A percentile compares a stretch with the other conserved stretches of the same genome.
Evolutionary conservation across 2,329 filamentous ascomycete genomes (phyloP).

Genomic region (Calonectria crousiana): DNA sequence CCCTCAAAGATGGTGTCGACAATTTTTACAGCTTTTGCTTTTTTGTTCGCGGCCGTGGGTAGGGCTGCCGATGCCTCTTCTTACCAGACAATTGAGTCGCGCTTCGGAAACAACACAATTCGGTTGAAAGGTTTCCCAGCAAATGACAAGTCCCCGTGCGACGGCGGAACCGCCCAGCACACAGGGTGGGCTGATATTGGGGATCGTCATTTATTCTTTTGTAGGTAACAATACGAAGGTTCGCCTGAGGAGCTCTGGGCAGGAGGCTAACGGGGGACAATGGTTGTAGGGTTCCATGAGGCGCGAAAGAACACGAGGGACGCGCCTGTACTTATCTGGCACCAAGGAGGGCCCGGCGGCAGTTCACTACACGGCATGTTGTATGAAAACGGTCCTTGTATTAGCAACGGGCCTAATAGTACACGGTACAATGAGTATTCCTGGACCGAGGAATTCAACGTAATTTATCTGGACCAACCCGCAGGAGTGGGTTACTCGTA

Average conservation of each 20-base stretch:
- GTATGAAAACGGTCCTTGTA: constrained; percentile 1
- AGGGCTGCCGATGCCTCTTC: background rate
- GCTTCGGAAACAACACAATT: background rate
- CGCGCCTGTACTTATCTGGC: constrained; percentile 5
- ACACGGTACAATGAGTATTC: background rate
- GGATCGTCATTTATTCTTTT: constrained; percentile 4
- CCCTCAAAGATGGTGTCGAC: background rate
- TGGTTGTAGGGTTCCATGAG: constrained; percentile 3
- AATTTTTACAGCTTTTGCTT: background rate
- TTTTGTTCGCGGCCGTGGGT: background rate
- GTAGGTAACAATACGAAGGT: background rate
- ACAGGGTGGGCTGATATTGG: constrained; percentile 8
- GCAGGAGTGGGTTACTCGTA: constrained; percentile 2
- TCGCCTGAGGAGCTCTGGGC: no score
- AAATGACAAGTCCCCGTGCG: background rate
- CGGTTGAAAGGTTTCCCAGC: background rate
- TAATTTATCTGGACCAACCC: background rate
- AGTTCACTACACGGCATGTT: constrained; percentile 8
- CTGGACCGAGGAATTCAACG: constrained; percentile 10
- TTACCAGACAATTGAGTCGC: background rate
- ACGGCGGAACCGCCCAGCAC: background rate
- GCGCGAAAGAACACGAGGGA: background rate
- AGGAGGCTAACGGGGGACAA: background rate
- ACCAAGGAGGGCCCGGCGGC: background rate
- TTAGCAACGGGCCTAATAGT: background rate